Base-by-base conservation (phyloP, 371 early-diverging fungal species). In the Phascolomyces articulosus region DNA sequence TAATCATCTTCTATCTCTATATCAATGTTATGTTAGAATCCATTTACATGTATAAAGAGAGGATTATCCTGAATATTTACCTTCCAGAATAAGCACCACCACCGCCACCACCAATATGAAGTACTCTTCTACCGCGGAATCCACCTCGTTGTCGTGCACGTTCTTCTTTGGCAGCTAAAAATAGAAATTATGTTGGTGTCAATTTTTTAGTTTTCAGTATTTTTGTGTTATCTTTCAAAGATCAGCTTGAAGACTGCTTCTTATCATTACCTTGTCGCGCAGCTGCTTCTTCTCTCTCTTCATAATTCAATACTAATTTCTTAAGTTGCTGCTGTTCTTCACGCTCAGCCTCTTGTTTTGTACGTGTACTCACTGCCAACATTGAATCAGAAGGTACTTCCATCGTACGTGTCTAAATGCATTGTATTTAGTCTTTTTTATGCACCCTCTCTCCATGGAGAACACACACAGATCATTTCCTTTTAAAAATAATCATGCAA, bases 241-340 rank as follows among this genome's bases (percentile, higher is more conserved):
- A 44, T 44, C 44, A 44, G 15, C 44, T 44, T 44, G 44, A n/a
- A 8, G 4, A 44, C 44, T 44, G 15, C 58, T 26, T 13, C 28
- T 55, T 55, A 38, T 13, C 26, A 41, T 41, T 77, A 80, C 85
- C 74, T 72, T 83, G 84, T 38, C 86, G 78, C 38, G 83, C 82
- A 29, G 87, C 85, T 27, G 87, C 86, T 59, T 85, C 89, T 62
- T 93, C 95, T 27, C 94, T 83, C 57, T 93, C 91, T 70, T 96
- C 96, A 60, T 95, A 97, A 65, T 86, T 91, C 48, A 98, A 81
- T 2, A 98, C 98, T 18, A 97, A 75, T 62, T 90, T 82, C 73
- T 98, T 98, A 69, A 98, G 83, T 49, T 93, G 92, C 68, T 87
- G 87, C 62, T 93, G 91, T 73, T 97, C 97, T 67, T 92, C 92